phyloP scores from a whole-genome alignment of 208 protist species.

The Acanthamoeba triangularis region DNA sequence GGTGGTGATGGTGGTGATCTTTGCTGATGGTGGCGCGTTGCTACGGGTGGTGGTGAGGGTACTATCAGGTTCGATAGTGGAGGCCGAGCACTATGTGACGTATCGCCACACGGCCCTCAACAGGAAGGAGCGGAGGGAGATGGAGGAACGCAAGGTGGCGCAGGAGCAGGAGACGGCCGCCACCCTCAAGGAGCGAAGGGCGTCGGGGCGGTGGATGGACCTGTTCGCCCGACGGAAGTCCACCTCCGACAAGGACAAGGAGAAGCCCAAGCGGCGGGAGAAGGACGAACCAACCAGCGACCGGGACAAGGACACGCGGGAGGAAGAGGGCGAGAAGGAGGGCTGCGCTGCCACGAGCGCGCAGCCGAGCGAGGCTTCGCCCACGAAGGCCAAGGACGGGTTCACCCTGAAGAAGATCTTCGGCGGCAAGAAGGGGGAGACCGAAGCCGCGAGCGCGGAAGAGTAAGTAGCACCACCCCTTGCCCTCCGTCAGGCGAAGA shows the following conservation, averaged over 20 bases:
- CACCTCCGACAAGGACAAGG: background rate
- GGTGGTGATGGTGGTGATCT: background rate
- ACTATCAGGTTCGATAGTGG: background rate
- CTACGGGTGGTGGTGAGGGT: background rate
- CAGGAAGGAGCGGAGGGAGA: conserved; percentile 31
- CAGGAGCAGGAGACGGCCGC: background rate
- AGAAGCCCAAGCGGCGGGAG: background rate
- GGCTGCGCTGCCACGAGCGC: background rate
- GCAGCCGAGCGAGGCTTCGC: background rate
- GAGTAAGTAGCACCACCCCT: background rate
- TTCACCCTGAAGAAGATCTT: conserved; percentile 59
- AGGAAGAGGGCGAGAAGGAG: background rate
- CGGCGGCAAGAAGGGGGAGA: conserved; percentile 27
- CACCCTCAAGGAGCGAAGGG: background rate
- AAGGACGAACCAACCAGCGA: too few relatives aligned
- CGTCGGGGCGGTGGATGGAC: background rate
- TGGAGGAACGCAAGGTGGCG: conserved; percentile 22
- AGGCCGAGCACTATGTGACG: conserved; percentile 49
- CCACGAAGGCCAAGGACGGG: background rate
- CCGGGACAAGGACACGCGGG: background rate
- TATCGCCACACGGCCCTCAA: conserved; percentile 57
- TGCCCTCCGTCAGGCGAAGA: background rate
- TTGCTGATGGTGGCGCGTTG: too few relatives aligned
- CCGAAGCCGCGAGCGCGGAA: background rate
- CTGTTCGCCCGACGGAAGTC: background rate